Percentiles rank a stretch among this genome's conserved stretches.
Conservation (phyloP, 176 grass and related monocot genomes). For the Elymus sibiricus region DNA sequence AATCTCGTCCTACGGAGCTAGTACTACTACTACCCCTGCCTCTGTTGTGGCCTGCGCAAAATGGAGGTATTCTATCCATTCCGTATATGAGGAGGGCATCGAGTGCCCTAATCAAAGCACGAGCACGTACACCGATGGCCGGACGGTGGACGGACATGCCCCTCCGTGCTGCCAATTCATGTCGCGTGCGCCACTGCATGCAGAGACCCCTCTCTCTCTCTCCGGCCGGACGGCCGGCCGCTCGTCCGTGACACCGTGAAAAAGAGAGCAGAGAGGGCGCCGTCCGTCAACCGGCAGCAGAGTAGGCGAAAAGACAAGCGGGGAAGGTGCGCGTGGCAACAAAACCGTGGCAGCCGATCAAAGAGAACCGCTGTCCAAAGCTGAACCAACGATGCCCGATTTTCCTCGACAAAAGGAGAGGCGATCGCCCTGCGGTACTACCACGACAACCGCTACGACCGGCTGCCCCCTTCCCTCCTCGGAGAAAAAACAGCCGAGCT, state of each 20-base stretch:
- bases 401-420: not conserved
- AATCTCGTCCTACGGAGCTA: not conserved
- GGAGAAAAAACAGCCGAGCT: not conserved
- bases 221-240: no score
- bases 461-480: not conserved
- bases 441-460: not conserved
- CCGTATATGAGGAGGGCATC: not conserved
- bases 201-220: not conserved
- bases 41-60: not conserved
- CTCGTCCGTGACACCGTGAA: not conserved
- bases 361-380: not conserved
- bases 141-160: not conserved
- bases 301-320: not conserved
- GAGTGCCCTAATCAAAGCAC: slow-evolving; percentile 25
- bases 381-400: not conserved
- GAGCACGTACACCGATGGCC: not conserved
- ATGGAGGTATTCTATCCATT: not conserved
- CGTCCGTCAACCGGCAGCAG: not conserved
- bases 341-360: not conserved
- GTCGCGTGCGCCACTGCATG: not conserved
- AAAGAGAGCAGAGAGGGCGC: not conserved
- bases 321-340: not conserved
- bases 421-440: not conserved
- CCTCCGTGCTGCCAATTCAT: not conserved
- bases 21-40: not conserved